Conservation (phyloP, 1,284 basidiomycete species). For the Neotropicomus parvogracilis region DNA sequence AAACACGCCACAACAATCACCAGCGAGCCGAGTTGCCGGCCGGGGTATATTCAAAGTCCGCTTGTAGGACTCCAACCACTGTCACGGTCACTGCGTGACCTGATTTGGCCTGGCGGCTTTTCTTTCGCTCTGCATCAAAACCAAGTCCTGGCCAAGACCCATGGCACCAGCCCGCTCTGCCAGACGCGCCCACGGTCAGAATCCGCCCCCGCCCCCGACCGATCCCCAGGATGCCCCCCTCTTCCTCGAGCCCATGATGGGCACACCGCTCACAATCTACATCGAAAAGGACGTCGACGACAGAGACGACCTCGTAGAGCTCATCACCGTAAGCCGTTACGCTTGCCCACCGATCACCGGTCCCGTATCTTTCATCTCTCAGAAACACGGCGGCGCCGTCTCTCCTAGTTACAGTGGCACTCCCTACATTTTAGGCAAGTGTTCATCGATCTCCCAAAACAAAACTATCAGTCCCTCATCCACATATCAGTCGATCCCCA, state of each 20-base stretch:
- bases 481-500: slow-evolving; percentile 49
- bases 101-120: slow-evolving; percentile 12
- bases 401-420: slow-evolving; percentile 72
- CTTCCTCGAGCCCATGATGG: slow-evolving; percentile 77
- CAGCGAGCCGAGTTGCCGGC: slow-evolving; percentile 15
- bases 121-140: slow-evolving; percentile 30
- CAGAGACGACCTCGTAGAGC: slow-evolving; percentile 55
- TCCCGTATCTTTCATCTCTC: slow-evolving; percentile 14
- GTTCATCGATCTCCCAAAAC: slow-evolving; percentile 14
- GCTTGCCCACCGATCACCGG: background rate
- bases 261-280: slow-evolving; percentile 67
- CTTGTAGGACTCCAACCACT: slow-evolving; percentile 40
- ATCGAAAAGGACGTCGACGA: slow-evolving; percentile 75
- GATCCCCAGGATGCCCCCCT: slow-evolving; percentile 40
- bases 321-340: slow-evolving; percentile 52
- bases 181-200: slow-evolving; percentile 42
- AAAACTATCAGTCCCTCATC: slow-evolving; percentile 14
- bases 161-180: slow-evolving; percentile 69
- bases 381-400: slow-evolving; percentile 74
- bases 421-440: slow-evolving; percentile 69
- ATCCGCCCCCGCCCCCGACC: slow-evolving; percentile 17
- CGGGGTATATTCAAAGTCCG: slow-evolving; percentile 21
- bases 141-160: slow-evolving; percentile 53
- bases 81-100: slow-evolving; percentile 22
- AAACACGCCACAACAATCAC: slow-evolving; percentile 29